These are phyloP conservation scores for Pseudozyma tsukubaensis DNA, from an alignment of 1,284 basidiomycete genomes.

Conservation along the genomic window DNA sequence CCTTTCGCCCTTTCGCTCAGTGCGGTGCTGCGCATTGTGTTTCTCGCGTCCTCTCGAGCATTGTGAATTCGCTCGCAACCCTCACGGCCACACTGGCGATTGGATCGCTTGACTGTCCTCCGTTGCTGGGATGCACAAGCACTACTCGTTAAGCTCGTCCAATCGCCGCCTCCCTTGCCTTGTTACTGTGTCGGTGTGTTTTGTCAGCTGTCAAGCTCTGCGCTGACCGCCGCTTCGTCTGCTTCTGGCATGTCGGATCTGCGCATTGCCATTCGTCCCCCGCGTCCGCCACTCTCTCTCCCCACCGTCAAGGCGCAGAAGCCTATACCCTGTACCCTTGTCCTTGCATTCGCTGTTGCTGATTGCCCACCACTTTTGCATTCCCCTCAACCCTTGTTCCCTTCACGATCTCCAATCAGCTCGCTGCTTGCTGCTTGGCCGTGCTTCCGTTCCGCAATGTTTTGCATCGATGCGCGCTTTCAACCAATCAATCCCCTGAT, in stretches of 20 bases:
- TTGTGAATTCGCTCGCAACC: not conserved
- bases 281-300: not conserved
- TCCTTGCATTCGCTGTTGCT: not conserved
- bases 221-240: conserved; percentile 10
- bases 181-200: not conserved
- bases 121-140: not conserved
- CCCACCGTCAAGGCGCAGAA: not conserved
- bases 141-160: not conserved
- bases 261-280: conserved; percentile 2
- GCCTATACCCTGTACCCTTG: conserved; percentile 16
- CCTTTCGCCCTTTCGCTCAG: not conserved
- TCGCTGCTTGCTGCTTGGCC: no score
- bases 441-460: conserved; percentile 4
- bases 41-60: no score
- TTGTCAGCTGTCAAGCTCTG: conserved; percentile 42
- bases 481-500: not conserved
- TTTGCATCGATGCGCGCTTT: not conserved
- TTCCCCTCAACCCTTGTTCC: conserved; percentile 15
- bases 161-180: not conserved
- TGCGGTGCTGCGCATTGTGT: not conserved
- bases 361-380: not conserved
- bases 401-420: not conserved
- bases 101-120: conserved; percentile 24
- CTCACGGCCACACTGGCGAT: conserved; percentile 12
- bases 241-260: not conserved